Conservation (phyloP, 192 early-diverging fungal genomes). For the Linnemannia elongata region DNA sequence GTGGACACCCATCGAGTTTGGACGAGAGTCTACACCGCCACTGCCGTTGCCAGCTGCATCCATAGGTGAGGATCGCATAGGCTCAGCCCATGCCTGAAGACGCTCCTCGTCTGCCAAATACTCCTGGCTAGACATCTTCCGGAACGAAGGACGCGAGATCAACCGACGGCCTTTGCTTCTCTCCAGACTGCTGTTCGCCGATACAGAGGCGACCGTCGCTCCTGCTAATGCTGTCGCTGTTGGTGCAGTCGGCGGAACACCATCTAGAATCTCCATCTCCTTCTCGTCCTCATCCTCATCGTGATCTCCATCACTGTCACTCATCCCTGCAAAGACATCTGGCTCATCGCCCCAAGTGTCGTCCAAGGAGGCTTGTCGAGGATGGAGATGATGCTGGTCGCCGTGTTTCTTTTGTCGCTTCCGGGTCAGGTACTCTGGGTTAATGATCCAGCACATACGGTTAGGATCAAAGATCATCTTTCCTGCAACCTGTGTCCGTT, state of each 20-base stretch:
- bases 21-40: conserved; percentile 9
- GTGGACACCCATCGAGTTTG: conserved; percentile 20
- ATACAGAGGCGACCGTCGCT: neutral
- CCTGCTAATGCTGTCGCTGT: conserved; percentile 2
- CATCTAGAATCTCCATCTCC: conserved; percentile 3
- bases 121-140: conserved; percentile 28
- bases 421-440: conserved; percentile 39
- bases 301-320: conserved; percentile 27
- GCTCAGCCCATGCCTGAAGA: conserved; percentile 24
- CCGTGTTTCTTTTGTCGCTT: conserved; percentile 8
- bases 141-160: conserved; percentile 29
- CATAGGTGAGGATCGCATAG: neutral
- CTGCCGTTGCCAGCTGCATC: neutral
- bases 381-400: neutral
- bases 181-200: conserved; percentile 4
- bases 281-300: conserved; percentile 11
- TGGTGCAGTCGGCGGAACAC: neutral
- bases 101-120: conserved; percentile 27
- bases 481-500: conserved; percentile 36
- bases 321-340: conserved; percentile 49
- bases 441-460: conserved; percentile 51
- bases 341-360: conserved; percentile 51
- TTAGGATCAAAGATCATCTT: conserved; percentile 51
- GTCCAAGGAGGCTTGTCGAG: conserved; percentile 28
- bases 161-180: conserved; percentile 10